A percentile compares a stretch with the other conserved stretches of the same genome.
phyloP scores from a whole-genome alignment of 2,329 filamentous ascomycete species.

The Seiridium unicorne region DNA sequence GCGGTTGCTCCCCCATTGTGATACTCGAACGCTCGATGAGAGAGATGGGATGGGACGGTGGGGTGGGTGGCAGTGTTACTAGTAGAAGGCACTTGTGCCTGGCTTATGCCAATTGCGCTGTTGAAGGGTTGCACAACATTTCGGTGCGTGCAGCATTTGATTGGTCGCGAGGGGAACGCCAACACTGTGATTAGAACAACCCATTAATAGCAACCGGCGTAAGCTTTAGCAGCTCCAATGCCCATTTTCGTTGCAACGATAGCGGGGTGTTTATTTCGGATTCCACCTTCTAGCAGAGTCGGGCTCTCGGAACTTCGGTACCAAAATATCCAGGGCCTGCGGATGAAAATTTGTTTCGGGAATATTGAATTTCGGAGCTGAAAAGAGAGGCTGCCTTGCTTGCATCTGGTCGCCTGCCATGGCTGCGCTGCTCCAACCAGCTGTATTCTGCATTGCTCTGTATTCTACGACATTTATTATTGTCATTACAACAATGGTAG shows the following conservation, averaged over 20 bases:
- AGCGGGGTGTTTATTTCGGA: not conserved
- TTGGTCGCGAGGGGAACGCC: not conserved
- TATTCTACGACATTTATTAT: too few species aligned
- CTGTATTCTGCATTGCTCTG: too few species aligned
- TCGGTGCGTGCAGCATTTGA: not conserved
- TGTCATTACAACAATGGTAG: too few species aligned
- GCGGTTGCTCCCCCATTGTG: not conserved
- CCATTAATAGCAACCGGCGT: not conserved
- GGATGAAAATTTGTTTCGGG: too few species aligned
- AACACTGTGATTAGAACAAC: not conserved
- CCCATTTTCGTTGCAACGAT: not conserved
- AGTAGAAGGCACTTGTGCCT: not conserved
- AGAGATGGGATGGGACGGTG: not conserved
- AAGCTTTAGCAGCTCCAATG: not conserved
- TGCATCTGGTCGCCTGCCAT: too few species aligned
- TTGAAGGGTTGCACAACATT: not conserved
- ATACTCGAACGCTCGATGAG: not conserved
- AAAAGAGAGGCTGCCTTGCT: too few species aligned
- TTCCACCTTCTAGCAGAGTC: not conserved
- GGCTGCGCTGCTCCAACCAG: too few species aligned
- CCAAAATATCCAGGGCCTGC: too few species aligned
- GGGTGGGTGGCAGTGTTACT: not conserved
- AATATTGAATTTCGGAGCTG: too few species aligned
- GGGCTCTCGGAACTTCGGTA: too few species aligned
- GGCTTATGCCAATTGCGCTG: not conserved